Conservation (phyloP, 306 rosid genomes). For the Echinosophora koreensis region DNA sequence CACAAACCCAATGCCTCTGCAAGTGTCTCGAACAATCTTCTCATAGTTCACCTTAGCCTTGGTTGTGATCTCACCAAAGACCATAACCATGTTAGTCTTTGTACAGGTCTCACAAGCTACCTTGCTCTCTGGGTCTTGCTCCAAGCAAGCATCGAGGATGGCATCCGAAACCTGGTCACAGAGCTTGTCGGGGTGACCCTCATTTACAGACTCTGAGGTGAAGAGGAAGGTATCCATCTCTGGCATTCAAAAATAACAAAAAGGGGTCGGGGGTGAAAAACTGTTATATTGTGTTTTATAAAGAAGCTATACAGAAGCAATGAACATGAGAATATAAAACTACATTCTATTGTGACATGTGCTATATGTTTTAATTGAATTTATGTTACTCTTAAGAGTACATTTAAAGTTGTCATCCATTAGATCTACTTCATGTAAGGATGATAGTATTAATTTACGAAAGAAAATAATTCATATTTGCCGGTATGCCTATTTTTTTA, state of each 20-base stretch:
- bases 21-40: conserved; percentile 74
- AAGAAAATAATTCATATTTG: neutral
- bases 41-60: conserved; percentile 73
- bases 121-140: conserved; percentile 81
- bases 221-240: conserved; percentile 83
- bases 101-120: conserved; percentile 92
- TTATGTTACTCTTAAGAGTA: conserved; percentile 12
- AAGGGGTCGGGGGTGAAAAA: neutral
- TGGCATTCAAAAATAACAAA: conserved; percentile 38
- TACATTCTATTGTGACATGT: neutral
- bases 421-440: conserved; percentile 13
- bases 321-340: neutral
- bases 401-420: conserved; percentile 2
- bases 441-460: neutral
- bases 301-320: neutral
- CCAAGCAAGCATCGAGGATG: conserved; percentile 85
- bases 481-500: neutral
- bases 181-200: conserved; percentile 87
- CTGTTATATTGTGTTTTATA: conserved; percentile 29
- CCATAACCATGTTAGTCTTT: conserved; percentile 95
- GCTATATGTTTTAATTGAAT: neutral
- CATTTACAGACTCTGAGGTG: conserved; percentile 90
- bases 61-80: conserved; percentile 85
- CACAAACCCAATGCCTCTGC: conserved; percentile 72
- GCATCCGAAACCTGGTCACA: conserved; percentile 93